Evolutionary conservation across 768 basidiomycete species (phyloP).

Genomic region (Phanerochaete sordida): DNA sequence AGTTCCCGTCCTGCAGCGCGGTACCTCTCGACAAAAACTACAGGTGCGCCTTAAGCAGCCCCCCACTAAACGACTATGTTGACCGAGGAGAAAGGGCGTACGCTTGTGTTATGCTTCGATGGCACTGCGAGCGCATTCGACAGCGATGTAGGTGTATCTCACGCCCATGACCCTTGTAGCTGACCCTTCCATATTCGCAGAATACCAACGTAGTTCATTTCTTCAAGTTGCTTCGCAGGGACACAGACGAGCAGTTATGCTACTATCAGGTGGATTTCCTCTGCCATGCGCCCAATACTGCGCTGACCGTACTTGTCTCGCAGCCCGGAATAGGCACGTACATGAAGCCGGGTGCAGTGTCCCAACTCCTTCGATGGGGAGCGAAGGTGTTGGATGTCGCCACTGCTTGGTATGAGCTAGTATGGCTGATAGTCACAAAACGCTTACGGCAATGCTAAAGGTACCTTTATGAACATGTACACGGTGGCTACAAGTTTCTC

Average conservation of each 20-base stretch:
- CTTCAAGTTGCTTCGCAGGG: conserved; percentile 63
- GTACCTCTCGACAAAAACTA: too few species aligned
- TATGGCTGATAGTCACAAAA: too few species aligned
- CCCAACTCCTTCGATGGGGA: conserved; percentile 32
- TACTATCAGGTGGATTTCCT: conserved; percentile 62
- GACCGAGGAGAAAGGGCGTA: background rate
- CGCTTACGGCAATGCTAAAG: background rate
- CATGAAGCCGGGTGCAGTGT: conserved; percentile 47
- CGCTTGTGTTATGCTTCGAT: background rate
- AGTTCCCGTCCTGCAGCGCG: too few species aligned
- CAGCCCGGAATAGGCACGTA: background rate
- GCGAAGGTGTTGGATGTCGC: conserved; percentile 29
- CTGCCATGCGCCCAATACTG: too few species aligned
- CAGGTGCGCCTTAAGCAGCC: too few species aligned
- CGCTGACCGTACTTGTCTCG: too few species aligned
- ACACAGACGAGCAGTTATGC: conserved; percentile 52
- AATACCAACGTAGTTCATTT: conserved; percentile 69
- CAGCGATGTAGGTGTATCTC: background rate
- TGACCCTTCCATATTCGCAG: conserved; percentile 25
- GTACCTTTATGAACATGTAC: background rate
- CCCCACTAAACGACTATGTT: too few species aligned
- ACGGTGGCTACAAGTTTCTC: conserved; percentile 53
- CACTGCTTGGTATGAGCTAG: too few species aligned
- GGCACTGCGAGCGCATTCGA: background rate
- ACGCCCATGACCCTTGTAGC: background rate